Evolutionary conservation across 2,329 filamentous ascomycete genomes (phyloP).

Genomic region (Hortaea sp.): DNA sequence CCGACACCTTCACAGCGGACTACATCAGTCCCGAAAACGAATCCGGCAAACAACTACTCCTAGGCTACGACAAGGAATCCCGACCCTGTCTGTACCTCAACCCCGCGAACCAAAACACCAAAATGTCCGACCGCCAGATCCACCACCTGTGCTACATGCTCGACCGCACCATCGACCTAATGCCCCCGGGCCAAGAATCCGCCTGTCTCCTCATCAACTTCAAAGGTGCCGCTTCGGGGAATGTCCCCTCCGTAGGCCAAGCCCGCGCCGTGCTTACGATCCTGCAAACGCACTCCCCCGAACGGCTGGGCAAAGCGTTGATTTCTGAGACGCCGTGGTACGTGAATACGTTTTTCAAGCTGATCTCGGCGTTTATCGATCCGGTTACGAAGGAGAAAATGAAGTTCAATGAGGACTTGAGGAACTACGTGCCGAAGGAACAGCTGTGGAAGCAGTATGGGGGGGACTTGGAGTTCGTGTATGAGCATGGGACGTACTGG

Average conservation of each 20-base stretch:
- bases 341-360: conserved; percentile 87
- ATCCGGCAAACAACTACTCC: conserved; percentile 85
- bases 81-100: conserved; percentile 87
- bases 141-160: conserved; percentile 95
- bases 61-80: conserved; percentile 76
- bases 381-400: conserved; percentile 88
- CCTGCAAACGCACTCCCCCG: conserved; percentile 90
- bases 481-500: conserved; percentile 86
- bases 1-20: conserved; percentile 68
- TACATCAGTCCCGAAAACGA: conserved; percentile 91
- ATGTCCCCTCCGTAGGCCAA: conserved; percentile 66
- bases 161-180: conserved; percentile 77
- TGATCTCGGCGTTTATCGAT: conserved; percentile 94
- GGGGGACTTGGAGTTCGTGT: conserved; percentile 74
- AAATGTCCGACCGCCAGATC: conserved; percentile 73
- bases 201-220: conserved; percentile 86
- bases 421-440: conserved; percentile 65
- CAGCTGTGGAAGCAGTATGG: conserved; percentile 74
- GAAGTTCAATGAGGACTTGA: conserved; percentile 92
- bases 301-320: conserved; percentile 77
- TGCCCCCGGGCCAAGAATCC: conserved; percentile 78
- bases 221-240: conserved; percentile 63
- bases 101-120: conserved; percentile 86
- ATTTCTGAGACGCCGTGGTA: conserved; percentile 90
- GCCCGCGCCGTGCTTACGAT: conserved; percentile 81